Evolutionary conservation across 2,329 filamentous ascomycete species (phyloP), one percentile per base, ranked within the genome.

Genomic region (Xylaria multiplex): DNA sequence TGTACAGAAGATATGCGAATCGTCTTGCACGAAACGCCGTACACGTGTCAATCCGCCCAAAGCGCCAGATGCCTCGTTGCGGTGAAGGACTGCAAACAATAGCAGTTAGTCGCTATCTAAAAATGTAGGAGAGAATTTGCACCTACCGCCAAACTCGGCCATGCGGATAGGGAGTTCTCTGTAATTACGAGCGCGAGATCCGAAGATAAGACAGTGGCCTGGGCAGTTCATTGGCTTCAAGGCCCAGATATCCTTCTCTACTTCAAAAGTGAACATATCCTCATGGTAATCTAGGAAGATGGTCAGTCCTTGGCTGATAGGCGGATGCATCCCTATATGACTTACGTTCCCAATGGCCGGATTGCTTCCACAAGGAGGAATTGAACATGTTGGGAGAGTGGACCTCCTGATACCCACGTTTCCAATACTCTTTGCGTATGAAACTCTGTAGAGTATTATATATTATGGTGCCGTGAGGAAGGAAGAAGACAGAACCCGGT

Each of bases 381-480:
- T 97, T 97, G 84, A 91, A 99, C 91, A 99, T 96, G 82, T 96
- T 98, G 57, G 96, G 96, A 3, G 94, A 93, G 77, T 94, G 93
- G 68, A 99, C 96, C 80, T 99, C 96, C 75, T 95, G 90, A 79
- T 98, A 99, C 53, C 92, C 93, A 70, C 96, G 92, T 78, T 92
- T 93, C 85, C 92, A 93, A 83, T 98, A 99, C 79, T 98, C 91
- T 54, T 91, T 86, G 69, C 92, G 89, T 69, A 99, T 85, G 77
- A 96, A 93, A 19, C 88, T 85, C 78, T 93, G 89, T 9, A 99
- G 83, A 30, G 93, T 90, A 78, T 97, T 97, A 85, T 96, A 96
- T 76, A 98, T 97, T 74, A 93, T 91, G 76, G 93, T 92, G 69
- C 96, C 96, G 75, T 97, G 93, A 1, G 95, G 95, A 54, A 97